Evolutionary conservation across 176 grass and related monocot genomes (phyloP), one percentile per base, ranked within the genome.

Genomic region (Zea luxurians): DNA sequence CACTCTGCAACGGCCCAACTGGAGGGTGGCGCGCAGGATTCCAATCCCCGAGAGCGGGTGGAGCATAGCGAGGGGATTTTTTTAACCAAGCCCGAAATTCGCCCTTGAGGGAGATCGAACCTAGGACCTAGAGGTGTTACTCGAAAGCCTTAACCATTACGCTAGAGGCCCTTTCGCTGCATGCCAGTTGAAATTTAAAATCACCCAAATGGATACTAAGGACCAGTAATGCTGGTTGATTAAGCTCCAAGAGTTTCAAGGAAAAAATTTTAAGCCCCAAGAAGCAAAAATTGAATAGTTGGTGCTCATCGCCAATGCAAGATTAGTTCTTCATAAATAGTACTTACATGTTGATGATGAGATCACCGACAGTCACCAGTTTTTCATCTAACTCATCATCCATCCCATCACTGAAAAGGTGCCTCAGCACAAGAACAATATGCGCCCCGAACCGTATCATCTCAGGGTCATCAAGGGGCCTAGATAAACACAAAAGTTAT

Each of bases 381-480:
- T 91, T 97, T 83, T 93, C 95, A 64, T 89, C 90, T 18, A 94
- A 80, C 38, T 89, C 82, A 57, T 93, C 95, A 43, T 87, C 90
- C 76, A 94, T 82, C 79, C 92, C 95, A 76, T 91, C 84, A 64
- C 85, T 88, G 46, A 91, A 79, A 52, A 97, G 73, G 72, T 94
- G 90, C 82, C 95, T 85, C 61, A 97, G 78, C 75, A 97, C 85
- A 77, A 97, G 95, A 79, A 94, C 91, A 85, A 94, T 55, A 89
- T 98, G 95, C 75, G 91, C 89, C 57, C 91, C 91, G 34, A 98
- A 98, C 12, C 95, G 85, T 83, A 94, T 83, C 78, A 98, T 86
- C 83, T 98, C 84, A 46, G 95, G 91, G 70, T 94, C 87, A 78
- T 88, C 83, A 82, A 74, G 48, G 21, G 89, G 83, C 87, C 95